Base-by-base conservation (phyloP, 495 filamentous ascomycete genomes). In the Aeminium ludgeri region DNA sequence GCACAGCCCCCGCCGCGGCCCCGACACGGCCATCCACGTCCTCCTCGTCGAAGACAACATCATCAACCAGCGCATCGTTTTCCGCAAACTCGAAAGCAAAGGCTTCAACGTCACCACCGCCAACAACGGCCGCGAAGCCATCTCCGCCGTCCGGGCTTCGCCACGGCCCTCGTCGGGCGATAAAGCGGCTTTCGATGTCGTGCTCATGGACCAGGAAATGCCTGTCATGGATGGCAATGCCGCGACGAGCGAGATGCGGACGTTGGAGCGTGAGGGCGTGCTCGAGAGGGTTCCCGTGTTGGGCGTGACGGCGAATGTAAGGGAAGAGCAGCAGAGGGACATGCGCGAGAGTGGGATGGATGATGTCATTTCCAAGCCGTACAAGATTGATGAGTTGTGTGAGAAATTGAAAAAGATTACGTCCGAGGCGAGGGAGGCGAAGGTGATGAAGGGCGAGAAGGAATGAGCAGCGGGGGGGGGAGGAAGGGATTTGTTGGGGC, bases 161-260 rank as follows among this genome's bases (percentile, higher is more conserved):
- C 27, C 41, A 1, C 38, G 23, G 18, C 16, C n/a, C 18, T 36
- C 20, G 1, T 17, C 17, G 12, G 32, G 28, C 10, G 35, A 36
- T 13, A 19, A 28, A n/a, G 16, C 32, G 29, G 20, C 40, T 36
- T 41, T 48, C 28, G 46, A 45, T 28, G 30, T 57, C 20, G 46
- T 61, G 3, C 48, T 61, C 6, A 58, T 61, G 56, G 58, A 61
- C 34, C 41, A 45, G 44, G 53, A 61, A 34, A 61, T 61, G 58
- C 58, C 58, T 1, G 43, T 58, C 13, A 53, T 59, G 49, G 45
- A 58, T 39, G 58, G 58, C 29, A 49, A 55, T 8, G 43, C 52
- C 0, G 45, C 45, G 5, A 47, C 50, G 2, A 30, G 20, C 1
- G 34, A 43, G 39, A 58, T 61, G 8, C 41, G 58, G 5, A 41